phyloP scores from a whole-genome alignment of 371 early-diverging fungal species.

The Lichtheimia ornata region DNA sequence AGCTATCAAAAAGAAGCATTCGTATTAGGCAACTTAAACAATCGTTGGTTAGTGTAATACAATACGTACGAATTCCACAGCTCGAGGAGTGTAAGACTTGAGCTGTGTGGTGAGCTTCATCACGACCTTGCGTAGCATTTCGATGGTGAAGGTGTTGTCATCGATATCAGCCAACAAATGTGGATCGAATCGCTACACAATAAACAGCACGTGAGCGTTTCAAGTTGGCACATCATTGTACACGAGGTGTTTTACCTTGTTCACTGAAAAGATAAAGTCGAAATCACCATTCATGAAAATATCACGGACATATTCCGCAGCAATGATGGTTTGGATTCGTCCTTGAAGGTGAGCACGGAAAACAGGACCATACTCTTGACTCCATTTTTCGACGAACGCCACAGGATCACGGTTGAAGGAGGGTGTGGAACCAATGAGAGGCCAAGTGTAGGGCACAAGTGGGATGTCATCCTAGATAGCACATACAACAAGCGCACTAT shows the following conservation, averaged over 20 bases:
- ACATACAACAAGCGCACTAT: not conserved
- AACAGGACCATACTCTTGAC: slow-evolving; percentile 20
- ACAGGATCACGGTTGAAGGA: slow-evolving; percentile 17
- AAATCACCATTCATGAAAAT: slow-evolving; percentile 18
- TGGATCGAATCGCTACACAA: slow-evolving; percentile 14
- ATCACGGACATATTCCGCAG: slow-evolving; percentile 18
- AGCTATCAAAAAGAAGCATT: not conserved
- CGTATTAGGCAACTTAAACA: not conserved
- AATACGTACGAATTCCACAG: slow-evolving; percentile 11
- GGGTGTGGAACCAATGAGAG: slow-evolving; percentile 20
- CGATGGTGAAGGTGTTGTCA: slow-evolving; percentile 1
- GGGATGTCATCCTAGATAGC: not conserved
- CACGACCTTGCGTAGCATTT: slow-evolving; percentile 1
- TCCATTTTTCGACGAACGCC: slow-evolving; percentile 18
- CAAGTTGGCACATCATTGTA: not conserved
- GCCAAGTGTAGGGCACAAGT: slow-evolving; percentile 10
- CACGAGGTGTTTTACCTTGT: slow-evolving; percentile 1
- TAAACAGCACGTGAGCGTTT: not conserved
- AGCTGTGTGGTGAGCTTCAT: slow-evolving; percentile 10
- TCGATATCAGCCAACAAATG: slow-evolving; percentile 4
- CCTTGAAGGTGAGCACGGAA: slow-evolving; percentile 30
- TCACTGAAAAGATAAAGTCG: slow-evolving; percentile 11
- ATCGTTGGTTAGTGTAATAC: not conserved
- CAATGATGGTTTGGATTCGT: slow-evolving; percentile 13
- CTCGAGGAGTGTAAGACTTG: slow-evolving; percentile 15